A percentile compares a stretch with the other conserved stretches of the same genome.
Conservation (phyloP, 352 stramenopile species). For the Pythium graminicola region DNA sequence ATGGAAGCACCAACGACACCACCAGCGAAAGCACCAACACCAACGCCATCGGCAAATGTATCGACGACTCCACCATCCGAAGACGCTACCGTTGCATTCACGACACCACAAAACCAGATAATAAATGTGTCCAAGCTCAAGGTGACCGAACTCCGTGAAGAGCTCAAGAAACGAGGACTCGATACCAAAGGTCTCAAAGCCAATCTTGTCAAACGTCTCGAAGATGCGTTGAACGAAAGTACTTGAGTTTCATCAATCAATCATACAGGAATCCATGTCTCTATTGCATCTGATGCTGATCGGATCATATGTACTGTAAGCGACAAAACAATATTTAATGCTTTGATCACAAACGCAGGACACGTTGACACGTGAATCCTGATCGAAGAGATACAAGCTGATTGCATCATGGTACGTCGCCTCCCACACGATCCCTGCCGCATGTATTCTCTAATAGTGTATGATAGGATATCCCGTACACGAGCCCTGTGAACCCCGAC, state of each 20-base stretch:
- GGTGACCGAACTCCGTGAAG: slow-evolving; percentile 50
- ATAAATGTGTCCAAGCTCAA: slow-evolving; percentile 43
- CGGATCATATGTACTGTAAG: slow-evolving; percentile 1
- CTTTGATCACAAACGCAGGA: slow-evolving; percentile 6
- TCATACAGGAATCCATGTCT: slow-evolving; percentile 10
- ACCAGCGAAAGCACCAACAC: background rate
- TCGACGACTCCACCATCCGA: background rate
- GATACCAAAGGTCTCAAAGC: slow-evolving; percentile 70
- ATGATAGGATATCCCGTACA: slow-evolving; percentile 84
- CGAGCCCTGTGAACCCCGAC: slow-evolving; percentile 67
- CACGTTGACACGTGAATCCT: slow-evolving; percentile 27
- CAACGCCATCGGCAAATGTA: background rate
- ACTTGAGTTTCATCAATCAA: background rate
- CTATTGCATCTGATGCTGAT: slow-evolving; percentile 4
- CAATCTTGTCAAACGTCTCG: slow-evolving; percentile 51
- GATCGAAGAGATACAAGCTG: slow-evolving; percentile 12
- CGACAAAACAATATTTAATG: slow-evolving; percentile 18
- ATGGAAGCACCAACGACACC: background rate
- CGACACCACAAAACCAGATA: slow-evolving; percentile 17
- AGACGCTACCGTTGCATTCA: background rate
- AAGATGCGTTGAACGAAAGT: slow-evolving; percentile 33
- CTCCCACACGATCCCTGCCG: background rate
- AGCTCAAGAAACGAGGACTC: slow-evolving; percentile 65
- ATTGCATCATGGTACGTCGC: slow-evolving; percentile 28
- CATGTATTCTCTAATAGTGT: background rate